Base-by-base conservation (phyloP, 352 stramenopile species). In the Phytopythium aichiense region DNA sequence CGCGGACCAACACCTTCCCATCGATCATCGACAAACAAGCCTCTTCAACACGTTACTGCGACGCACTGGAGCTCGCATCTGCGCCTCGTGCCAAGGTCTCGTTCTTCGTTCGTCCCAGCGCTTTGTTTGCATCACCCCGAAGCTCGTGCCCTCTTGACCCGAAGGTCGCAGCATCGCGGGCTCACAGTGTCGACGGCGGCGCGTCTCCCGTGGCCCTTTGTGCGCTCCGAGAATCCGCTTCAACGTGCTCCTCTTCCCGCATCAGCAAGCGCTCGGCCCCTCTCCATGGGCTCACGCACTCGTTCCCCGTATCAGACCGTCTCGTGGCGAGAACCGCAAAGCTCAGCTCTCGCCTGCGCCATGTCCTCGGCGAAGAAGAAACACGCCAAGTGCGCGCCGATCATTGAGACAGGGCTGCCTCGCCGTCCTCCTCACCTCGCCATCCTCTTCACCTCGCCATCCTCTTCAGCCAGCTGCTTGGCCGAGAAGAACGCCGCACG, bases 321-420 rank as follows among this genome's bases (percentile, higher is more conserved):
- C 5, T 16, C 16, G 40, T 11, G 28, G 28, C 28, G 28, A 31
- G 28, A 31, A 31, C n/a, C 15, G 15, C 18, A 49, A 49, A 49
- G 22, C 22, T 49, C 20, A 28, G 42, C 16, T 20, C 40, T 22
- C 40, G 38, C 5, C 20, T 45, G 40, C 40, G 40, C 40, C 40
- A 45, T 45, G 40, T 49, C 7, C 42, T 49, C 42, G 20, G 18
- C 42, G 42, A 49, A 23, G 35, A 40, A 40, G 42, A 49, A 49
- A 49, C 42, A 49, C 20, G 42, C 42, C 35, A 12, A 15, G 35
- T 8, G 40, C 20, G 42, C 42, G 42, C 22, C n/a, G 42, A 25
- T 28, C 42, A 45, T 49, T 49, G 42, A 49, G 42, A 49, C 42
- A 49, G 42, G 42, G 42, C n/a, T n/a, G n/a, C n/a, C n/a, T n/a